Evolutionary conservation across 176 grass and related monocot species (phyloP).

Genomic region (Zoysia japonica): DNA sequence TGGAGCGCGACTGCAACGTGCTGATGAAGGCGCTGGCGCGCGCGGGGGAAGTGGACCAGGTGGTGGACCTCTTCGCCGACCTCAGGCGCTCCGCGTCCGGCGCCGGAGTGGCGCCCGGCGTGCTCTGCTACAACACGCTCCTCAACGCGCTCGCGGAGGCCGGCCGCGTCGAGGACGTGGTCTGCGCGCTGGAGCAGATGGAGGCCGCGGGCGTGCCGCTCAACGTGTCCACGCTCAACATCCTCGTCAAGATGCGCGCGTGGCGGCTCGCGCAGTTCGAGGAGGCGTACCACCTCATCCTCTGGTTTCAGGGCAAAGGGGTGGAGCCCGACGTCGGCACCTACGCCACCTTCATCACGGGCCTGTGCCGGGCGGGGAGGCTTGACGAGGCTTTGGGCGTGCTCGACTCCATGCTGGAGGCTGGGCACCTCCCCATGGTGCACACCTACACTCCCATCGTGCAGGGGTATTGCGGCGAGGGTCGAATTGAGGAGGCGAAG

Average conservation of each 20-base stretch:
- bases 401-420: constrained; percentile 72
- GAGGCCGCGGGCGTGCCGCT: constrained; percentile 35
- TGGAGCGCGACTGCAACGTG: constrained; percentile 62
- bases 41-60: constrained; percentile 48
- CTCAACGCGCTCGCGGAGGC: constrained; percentile 66
- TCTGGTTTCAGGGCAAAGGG: constrained; percentile 36
- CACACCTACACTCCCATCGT: constrained; percentile 78
- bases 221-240: constrained; percentile 64
- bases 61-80: constrained; percentile 60
- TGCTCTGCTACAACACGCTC: constrained; percentile 85
- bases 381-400: constrained; percentile 61
- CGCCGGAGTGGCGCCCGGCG: constrained; percentile 26
- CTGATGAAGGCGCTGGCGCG: constrained; percentile 60
- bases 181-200: constrained; percentile 54
- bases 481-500: constrained; percentile 68
- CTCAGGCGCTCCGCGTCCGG: constrained; percentile 28
- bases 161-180: constrained; percentile 43
- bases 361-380: constrained; percentile 57
- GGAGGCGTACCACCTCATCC: constrained; percentile 44
- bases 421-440: constrained; percentile 49
- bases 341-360: constrained; percentile 68
- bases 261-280: constrained; percentile 54
- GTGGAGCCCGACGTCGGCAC: constrained; percentile 53
- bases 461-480: constrained; percentile 64
- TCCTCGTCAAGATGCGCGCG: constrained; percentile 64